Base-by-base conservation (phyloP, 208 protist species). In the Porcisia hertigi region DNA sequence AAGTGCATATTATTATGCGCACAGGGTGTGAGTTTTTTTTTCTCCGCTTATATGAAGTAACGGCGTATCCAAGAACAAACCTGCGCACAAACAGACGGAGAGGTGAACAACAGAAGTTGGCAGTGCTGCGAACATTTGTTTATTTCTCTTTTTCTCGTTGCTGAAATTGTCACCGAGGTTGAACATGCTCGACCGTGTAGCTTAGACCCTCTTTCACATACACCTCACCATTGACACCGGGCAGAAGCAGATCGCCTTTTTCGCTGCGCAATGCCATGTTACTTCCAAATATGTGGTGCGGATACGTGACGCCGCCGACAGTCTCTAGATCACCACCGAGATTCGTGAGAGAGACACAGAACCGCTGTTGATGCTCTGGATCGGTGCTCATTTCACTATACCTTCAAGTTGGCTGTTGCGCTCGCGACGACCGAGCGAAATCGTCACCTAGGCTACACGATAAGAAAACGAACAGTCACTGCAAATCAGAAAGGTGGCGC, bases 241-340 rank as follows among this genome's bases (percentile, higher is more conserved):
- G 88, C 0, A 94, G 78, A 14, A 90, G 81, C 60, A 82, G 69
- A 39, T 77, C 81, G 3, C 78, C 75, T 5, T 72, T 60, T 3
- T 78, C 74, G 34, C 84, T 88, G 12, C 67, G 75, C 7, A 94
- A 74, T 1, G 83, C 83, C 25, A 83, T 71, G 36, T 80, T 69
- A 20, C 78, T 71, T 41, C 88, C 90, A 80, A 94, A 91, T 54
- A 94, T 67, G 62, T 90, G 86, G 76, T 92, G 86, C 8, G 86
- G 86, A 71, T 92, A 94, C 20, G 88, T 90, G 25, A 92, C 81
- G 9, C 83, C 83, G 20, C 70, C 77, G 9, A 91, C 55, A 2
- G 87, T 88, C 55, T 89, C 84, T 25, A 94, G 64, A 20, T 80
- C 58, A 4, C 80, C 80, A n/a, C 77, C 79, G 11, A 92, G 39